Base-by-base conservation (phyloP, 768 basidiomycete species). In the Sutorius australiensis region DNA sequence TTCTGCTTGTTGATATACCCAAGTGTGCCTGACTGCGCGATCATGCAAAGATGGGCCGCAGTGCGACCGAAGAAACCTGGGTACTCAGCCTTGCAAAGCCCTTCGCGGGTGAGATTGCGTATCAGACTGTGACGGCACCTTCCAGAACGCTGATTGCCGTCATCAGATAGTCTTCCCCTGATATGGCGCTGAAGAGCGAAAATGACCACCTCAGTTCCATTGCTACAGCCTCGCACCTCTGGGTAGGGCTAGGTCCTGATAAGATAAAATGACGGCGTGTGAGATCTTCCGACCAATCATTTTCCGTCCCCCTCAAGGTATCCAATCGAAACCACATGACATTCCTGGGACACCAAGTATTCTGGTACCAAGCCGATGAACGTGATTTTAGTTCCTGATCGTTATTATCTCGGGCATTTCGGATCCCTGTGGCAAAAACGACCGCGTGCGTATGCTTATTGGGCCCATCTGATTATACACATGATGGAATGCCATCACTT, bases 401-500 rank as follows among this genome's bases (percentile, higher is more conserved):
- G 34, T 57, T 34, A 36, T 58, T 51, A 17, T 8, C 33, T 40
- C 36, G 55, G 28, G 41, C 40, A 50, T 43, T 34, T 47, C 48
- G 36, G 44, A 19, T 12, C 46, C 14, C 11, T 24, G 24, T 24
- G 31, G 14, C 24, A 33, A 24, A 31, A 42, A 44, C 33, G 39
- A 19, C 27, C 28, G 13, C 21, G n/a, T n/a, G n/a, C n/a, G n/a
- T n/a, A 19, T 45, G 47, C 6, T 21, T 46, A 9, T 36, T 36
- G 42, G 28, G 32, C n/a, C 21, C 33, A 3, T 27, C 21, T 1
- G 37, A 36, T 16, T 16, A 5, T 7, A 21, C 28, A 16, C 34
- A n/a, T 8, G 33, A n/a, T n/a, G 14, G 19, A 24, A 24, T 24
- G 31, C 33, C 32, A n/a, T 36, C 32, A 45, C 28, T 17, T n/a